These are phyloP conservation scores for Aurifilum marmelostoma DNA, from an alignment of 2,329 filamentous ascomycete genomes.

Conservation along the genomic window DNA sequence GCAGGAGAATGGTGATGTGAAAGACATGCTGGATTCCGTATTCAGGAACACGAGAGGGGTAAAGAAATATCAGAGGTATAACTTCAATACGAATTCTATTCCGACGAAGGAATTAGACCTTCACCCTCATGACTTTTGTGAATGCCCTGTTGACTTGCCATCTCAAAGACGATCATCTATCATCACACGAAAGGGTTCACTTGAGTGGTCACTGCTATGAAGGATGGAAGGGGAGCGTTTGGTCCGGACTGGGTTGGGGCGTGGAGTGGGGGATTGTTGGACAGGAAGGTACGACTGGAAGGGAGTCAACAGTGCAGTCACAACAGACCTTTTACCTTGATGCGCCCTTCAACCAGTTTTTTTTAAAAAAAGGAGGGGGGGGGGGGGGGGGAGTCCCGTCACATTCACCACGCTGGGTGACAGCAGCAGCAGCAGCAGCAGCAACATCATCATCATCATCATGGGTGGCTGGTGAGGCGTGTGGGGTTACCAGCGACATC, in stretches of 20 bases:
- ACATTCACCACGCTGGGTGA: background rate
- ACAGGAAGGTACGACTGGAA: constrained; percentile 14
- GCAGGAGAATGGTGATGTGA: background rate
- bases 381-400: too few relatives aligned
- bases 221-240: background rate
- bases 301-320: constrained; percentile 4
- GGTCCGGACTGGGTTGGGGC: background rate
- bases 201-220: background rate
- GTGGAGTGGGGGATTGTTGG: background rate
- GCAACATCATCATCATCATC: too few relatives aligned
- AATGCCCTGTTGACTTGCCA: background rate
- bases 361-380: too few relatives aligned
- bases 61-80: background rate
- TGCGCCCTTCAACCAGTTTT: too few relatives aligned
- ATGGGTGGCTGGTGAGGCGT: background rate
- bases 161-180: background rate
- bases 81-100: background rate
- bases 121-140: background rate
- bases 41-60: too few relatives aligned
- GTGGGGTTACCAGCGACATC: background rate
- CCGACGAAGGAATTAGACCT: background rate
- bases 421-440: too few relatives aligned
- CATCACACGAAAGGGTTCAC: background rate
- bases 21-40: background rate
- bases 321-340: background rate